phyloP scores from a whole-genome alignment of 2,329 filamentous ascomycete genomes.

The Emericellopsis atlantica region DNA sequence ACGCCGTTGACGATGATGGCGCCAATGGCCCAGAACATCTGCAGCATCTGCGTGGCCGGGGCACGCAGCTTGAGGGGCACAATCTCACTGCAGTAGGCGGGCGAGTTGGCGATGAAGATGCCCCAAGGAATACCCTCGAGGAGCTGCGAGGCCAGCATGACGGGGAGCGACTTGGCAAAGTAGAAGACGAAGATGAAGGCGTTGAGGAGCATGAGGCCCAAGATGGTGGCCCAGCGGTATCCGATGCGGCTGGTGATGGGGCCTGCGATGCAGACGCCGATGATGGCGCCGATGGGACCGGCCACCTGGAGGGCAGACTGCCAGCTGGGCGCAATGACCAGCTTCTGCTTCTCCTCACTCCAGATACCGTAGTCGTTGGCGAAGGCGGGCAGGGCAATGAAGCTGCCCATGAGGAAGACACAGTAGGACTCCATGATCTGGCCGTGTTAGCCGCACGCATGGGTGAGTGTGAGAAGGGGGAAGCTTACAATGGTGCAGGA shows the following conservation, averaged over 20 bases:
- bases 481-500: constrained; percentile 35
- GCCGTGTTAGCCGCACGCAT: not conserved
- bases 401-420: constrained; percentile 23
- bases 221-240: constrained; percentile 22
- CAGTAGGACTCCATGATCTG: constrained; percentile 38
- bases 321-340: constrained; percentile 14
- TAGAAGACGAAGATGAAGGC: constrained; percentile 35
- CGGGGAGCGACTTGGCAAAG: constrained; percentile 29
- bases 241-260: constrained; percentile 21
- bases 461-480: not conserved
- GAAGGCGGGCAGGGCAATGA: constrained; percentile 24
- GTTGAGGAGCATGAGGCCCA: constrained; percentile 22
- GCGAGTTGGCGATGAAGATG: constrained; percentile 34
- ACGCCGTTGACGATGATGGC: constrained; percentile 44
- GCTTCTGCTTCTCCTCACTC: constrained; percentile 3
- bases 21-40: constrained; percentile 54
- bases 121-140: constrained; percentile 50
- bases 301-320: constrained; percentile 15
- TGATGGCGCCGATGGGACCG: constrained; percentile 20
- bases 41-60: constrained; percentile 44
- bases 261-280: constrained; percentile 23
- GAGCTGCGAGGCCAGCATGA: constrained; percentile 37
- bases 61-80: constrained; percentile 43
- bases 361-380: constrained; percentile 21
- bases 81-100: constrained; percentile 40